Evolutionary conservation across 495 filamentous ascomycete species (phyloP), one percentile per base, ranked within the genome.

Genomic region (Cudoniella acicularis): DNA sequence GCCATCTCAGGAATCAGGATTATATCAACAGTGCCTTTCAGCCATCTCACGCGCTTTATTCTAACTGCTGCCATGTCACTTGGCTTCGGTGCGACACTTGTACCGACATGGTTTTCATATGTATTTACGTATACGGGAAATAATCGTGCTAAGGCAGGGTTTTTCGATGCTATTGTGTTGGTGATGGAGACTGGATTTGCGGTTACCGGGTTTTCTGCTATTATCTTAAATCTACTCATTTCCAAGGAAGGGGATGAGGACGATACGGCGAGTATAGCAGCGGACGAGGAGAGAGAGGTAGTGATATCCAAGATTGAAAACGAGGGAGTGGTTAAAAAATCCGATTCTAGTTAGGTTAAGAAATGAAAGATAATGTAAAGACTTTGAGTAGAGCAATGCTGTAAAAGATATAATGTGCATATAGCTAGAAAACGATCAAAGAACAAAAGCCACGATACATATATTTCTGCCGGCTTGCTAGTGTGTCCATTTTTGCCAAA

Each of bases 1-100:
- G 87, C 89, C 18, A 83, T 95, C 16, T 93, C 89, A 1, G 92
- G 92, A 62, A 83, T 96, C 58, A 82, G 90, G 47, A 96, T 97
- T 63, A 90, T 94, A 65, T 76, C 83, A 22, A 87, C 84, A 9
- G 79, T 89, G 3, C 82, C 86, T 2, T 96, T 95, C 72, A 95
- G 83, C 24, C 83, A 91, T 3, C 87, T 91, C 53, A 96, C 90
- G 67, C 82, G 92, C 2, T 97, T 96, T 72, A 87, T 97, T 67
- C 78, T 96, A 40, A 93, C 91, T 0, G 89, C 88, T 3, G 79
- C 85, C 4, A 77, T 96, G 45, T 72, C 89, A 0, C 66, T 96
- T 18, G 92, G 92, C 25, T 87, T 88, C 70, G 88, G 85, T 64
- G 91, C 91, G 3, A 96, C 89, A 0, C 70, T 96, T 10, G 87